These are phyloP conservation scores for Termitomyces sp. DNA, from an alignment of 768 basidiomycete species.

Conservation along the genomic window DNA sequence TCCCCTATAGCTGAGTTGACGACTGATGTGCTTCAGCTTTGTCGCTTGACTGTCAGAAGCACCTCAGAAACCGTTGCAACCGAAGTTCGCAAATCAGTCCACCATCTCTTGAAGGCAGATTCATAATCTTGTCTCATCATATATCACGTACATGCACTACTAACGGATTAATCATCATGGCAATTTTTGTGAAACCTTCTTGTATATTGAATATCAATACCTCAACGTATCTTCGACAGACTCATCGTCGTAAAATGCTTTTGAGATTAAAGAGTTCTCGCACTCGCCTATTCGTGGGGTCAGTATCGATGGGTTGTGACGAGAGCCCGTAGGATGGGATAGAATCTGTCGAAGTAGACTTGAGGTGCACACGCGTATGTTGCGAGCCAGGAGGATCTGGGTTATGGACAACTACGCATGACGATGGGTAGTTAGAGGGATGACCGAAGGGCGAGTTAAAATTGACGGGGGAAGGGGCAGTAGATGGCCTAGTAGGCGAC, in stretches of 20 bases:
- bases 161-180: conserved; percentile 15
- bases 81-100: conserved; percentile 61
- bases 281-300: conserved; percentile 40
- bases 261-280: conserved; percentile 42
- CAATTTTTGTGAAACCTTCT: neutral
- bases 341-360: conserved; percentile 59
- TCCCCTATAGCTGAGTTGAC: neutral
- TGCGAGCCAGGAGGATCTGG: conserved; percentile 2
- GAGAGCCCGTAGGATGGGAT: conserved; percentile 33
- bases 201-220: conserved; percentile 1
- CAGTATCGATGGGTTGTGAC: conserved; percentile 28
- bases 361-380: conserved; percentile 35
- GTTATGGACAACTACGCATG: neutral
- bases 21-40: conserved; percentile 53
- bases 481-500: conserved; percentile 43
- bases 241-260: conserved; percentile 41
- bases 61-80: conserved; percentile 88
- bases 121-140: conserved; percentile 19
- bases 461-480: conserved; percentile 42
- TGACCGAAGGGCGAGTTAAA: conserved; percentile 22
- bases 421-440: conserved; percentile 17
- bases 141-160: conserved; percentile 20
- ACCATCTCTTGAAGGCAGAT: conserved; percentile 40
- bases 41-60: conserved; percentile 90
- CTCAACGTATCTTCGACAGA: neutral